Base-by-base conservation (phyloP, 2,329 filamentous ascomycete genomes). In the Sarocladium oryzae region DNA sequence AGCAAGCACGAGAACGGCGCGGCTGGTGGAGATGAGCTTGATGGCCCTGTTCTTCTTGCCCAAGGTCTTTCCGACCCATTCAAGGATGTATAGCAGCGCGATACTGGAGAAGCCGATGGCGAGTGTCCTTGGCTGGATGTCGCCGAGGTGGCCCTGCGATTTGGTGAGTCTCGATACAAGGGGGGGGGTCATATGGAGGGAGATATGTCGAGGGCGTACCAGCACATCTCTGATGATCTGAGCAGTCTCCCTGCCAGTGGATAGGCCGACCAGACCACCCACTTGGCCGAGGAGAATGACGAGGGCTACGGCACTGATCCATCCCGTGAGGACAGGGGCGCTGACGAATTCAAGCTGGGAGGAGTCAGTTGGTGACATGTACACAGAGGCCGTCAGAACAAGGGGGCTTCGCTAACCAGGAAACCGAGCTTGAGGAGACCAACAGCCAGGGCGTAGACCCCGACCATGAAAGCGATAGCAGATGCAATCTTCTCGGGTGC, bases 281-380 rank as follows among this genome's bases (percentile, higher is more conserved):
- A 86, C 74, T 60, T 86, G 82, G n/a, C 79, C 81, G 48, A 84
- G 75, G 20, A 79, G 76, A 59, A 86, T 85, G 26, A 80, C 82
- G 45, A 86, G 77, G 21, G 81, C 82, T 1, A 82, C 81, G 2
- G 82, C 81, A 0, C 81, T 82, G 57, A 86, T 83, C 66, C 85
- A 85, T 4, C 82, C 82, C 6, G 73, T 80, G 1, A 86, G 71
- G 1, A 85, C 79, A 0, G 82, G 82, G 1, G 82, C 72, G 0
- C 82, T 84, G 56, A 86, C 79, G 57, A 84, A 85, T 54, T 86
- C 81, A 18, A 86, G 71, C 46, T 49, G 20, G 5, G 26, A 4
- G 9, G 26, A n/a, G 18, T 10, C 10, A 11, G 10, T 15, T 4
- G 15, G 15, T 8, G 18, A 16, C 28, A 11, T 30, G 8, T 7